These are phyloP conservation scores for Candida sp. DNA, from an alignment of 1,139 yeast species.

Conservation along the genomic window DNA sequence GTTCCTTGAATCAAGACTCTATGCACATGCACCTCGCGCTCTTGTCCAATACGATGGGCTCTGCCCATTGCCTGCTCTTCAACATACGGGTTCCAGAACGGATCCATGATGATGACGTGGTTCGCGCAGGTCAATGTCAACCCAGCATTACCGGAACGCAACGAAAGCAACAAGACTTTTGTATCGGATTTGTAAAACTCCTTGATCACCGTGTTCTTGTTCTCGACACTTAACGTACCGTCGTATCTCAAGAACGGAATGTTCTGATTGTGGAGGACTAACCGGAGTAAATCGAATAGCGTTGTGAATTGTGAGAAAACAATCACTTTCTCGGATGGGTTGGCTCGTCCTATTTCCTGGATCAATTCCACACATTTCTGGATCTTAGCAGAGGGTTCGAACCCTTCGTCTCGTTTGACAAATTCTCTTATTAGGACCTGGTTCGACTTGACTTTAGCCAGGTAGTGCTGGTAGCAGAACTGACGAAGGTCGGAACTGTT, in stretches of 20 bases:
- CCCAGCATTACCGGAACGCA: constrained; percentile 94
- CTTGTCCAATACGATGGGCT: constrained; percentile 93
- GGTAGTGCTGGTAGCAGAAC: constrained; percentile 13
- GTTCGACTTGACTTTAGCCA: constrained; percentile 12
- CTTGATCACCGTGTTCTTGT: constrained; percentile 65
- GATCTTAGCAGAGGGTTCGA: constrained; percentile 59
- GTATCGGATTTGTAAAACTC: constrained; percentile 60
- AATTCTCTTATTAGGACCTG: constrained; percentile 27
- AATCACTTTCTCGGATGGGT: constrained; percentile 66
- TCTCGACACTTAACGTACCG: constrained; percentile 76
- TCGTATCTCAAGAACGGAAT: constrained; percentile 70
- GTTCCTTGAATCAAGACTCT: constrained; percentile 67
- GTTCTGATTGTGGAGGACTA: constrained; percentile 52
- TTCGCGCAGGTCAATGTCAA: constrained; percentile 92
- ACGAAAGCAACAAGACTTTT: constrained; percentile 69
- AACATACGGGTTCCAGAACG: constrained; percentile 97
- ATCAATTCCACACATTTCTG: constrained; percentile 52
- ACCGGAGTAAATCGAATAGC: constrained; percentile 70
- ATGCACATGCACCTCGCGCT: constrained; percentile 73
- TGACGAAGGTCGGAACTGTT: constrained; percentile 6
- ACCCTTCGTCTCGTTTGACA: constrained; percentile 33
- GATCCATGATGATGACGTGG: constrained; percentile 89
- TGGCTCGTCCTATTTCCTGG: constrained; percentile 38
- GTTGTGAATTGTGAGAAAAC: constrained; percentile 88
- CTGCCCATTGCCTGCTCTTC: constrained; percentile 98